Evolutionary conservation across 2,329 filamentous ascomycete species (phyloP), one percentile per base, ranked within the genome.

Genomic region (Tolypocladium ophioglossoides): DNA sequence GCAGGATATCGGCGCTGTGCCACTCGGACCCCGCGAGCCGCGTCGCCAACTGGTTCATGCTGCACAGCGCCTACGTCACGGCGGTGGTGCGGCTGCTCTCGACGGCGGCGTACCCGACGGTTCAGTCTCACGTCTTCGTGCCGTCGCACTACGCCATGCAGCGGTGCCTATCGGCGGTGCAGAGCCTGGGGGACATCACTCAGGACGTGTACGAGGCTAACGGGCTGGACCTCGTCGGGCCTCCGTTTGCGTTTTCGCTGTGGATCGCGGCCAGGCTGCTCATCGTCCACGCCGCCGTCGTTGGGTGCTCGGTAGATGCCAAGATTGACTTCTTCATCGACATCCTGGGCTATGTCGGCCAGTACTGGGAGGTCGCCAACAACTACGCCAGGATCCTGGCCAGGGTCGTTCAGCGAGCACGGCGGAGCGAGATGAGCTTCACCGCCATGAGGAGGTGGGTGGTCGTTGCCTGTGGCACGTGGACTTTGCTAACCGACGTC

Each of bases 1-100:
- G 70, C 63, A 70, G 70, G n/a, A 74, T 75, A 27, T 74, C 71
- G 9, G 70, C 72, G 2, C 62, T 75, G 12, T 75, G 72, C 40
- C 72, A 75, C 59, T 74, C 72, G 6, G 72, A 74, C 20, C 72
- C 72, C 3, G 72, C 72, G 2, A 74, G 72, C 52, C 69, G 72
- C 1, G 72, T 74, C 2, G 72, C 72, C n/a, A 74, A 74, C 57
- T 74, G 72, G 72, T 74, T 74, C 55, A 72, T 74, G 70, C 62
- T 75, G 10, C 72, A 75, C 30, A 73, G 72, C 57, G 72, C 72
- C 9, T 75, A 74, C 48, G 72, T 75, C 14, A 73, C 71, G 0
- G 66, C 71, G 3, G 72, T 73, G 7, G 71, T 75, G 3, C 68
- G 73, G 1, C 61, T 75, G n/a, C 72, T 75, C 54, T 73, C 72